phyloP scores from a whole-genome alignment of 805 yeast genomes.

The Hanseniaspora taiwanica region DNA sequence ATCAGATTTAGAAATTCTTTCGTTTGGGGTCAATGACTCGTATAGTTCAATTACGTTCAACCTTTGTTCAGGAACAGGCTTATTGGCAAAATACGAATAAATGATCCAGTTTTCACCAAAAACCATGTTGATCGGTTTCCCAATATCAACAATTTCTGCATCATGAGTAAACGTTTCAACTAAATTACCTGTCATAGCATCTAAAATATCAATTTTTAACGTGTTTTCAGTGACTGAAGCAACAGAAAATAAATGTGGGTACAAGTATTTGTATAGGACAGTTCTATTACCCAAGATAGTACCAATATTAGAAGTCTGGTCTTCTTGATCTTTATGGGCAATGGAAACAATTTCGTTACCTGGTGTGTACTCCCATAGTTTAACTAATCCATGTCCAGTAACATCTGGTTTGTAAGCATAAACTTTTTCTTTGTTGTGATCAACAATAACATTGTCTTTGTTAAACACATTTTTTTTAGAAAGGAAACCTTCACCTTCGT shows the following conservation, averaged over 20 bases:
- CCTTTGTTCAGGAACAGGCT: constrained; percentile 39
- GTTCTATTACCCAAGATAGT: constrained; percentile 53
- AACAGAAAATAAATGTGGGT: constrained; percentile 51
- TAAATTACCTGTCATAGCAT: constrained; percentile 56
- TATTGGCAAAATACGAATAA: constrained; percentile 43
- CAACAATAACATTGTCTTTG: constrained; percentile 17
- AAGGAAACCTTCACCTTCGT: constrained; percentile 7
- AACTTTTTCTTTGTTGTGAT: constrained; percentile 15
- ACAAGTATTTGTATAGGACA: constrained; percentile 71
- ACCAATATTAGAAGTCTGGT: constrained; percentile 47
- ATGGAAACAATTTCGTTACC: constrained; percentile 25
- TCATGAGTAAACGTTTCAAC: constrained; percentile 33
- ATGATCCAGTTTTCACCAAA: constrained; percentile 80
- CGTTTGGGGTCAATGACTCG: constrained; percentile 47
- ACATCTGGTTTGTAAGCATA: constrained; percentile 11
- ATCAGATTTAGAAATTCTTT: constrained; percentile 21
- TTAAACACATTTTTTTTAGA: background rate
- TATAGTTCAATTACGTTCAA: constrained; percentile 67
- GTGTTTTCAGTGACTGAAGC: constrained; percentile 27
- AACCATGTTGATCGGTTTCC: constrained; percentile 34
- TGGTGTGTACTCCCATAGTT: constrained; percentile 29
- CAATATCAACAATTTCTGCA: constrained; percentile 29
- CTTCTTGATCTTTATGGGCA: constrained; percentile 27
- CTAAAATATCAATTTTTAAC: constrained; percentile 43
- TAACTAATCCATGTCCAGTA: constrained; percentile 9